Evolutionary conservation across 495 filamentous ascomycete species (phyloP), one percentile per base, ranked within the genome.

Genomic region (Penicillium subrubescens): DNA sequence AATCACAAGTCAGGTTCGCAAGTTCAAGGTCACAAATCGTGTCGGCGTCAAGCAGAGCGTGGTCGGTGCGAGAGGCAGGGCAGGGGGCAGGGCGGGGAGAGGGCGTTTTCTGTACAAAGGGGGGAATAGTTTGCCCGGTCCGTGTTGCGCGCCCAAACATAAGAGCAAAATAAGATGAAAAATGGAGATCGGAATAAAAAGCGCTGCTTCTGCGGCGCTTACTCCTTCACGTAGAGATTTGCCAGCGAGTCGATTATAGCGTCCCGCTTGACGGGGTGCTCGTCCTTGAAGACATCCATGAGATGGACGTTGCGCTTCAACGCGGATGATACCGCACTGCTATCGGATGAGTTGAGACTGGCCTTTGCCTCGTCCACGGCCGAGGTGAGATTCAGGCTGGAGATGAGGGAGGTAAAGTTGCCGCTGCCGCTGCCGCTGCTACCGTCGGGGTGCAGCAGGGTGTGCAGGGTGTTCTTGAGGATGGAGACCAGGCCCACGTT

Each of bases 401-500:
- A 39, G 53, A 56, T 56, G 53, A 56, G 21, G n/a, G 53, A 56
- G 53, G 53, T 35, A 8, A 56, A n/a, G 29, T 58, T 58, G 12
- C 39, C 37, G 33, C n/a, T 57, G 12, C 39, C 37, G 33, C n/a
- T 57, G 34, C 37, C 48, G 21, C 64, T 59, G 39, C 12, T 29
- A n/a, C 37, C 39, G 10, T 46, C 41, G 33, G 31, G n/a, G 14
- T 56, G 53, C 31, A 68, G 21, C 7, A 78, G 54, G 3, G 62
- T 67, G 29, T 72, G 66, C 19, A 81, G 63, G 1, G 77, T 77
- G 61, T 81, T 81, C 57, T 66, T 71, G 21, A 81, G 17, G 15
- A 75, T 59, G 6, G 59, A 63, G 29, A 64, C 69, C 12, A 81
- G 52, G 10, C 68, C 54, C n/a, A 79, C 72, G 5, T 73, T 57